A percentile compares a stretch with the other conserved stretches of the same genome.
phyloP scores from a whole-genome alignment of 768 basidiomycete genomes.

The Galerina sulciceps region DNA sequence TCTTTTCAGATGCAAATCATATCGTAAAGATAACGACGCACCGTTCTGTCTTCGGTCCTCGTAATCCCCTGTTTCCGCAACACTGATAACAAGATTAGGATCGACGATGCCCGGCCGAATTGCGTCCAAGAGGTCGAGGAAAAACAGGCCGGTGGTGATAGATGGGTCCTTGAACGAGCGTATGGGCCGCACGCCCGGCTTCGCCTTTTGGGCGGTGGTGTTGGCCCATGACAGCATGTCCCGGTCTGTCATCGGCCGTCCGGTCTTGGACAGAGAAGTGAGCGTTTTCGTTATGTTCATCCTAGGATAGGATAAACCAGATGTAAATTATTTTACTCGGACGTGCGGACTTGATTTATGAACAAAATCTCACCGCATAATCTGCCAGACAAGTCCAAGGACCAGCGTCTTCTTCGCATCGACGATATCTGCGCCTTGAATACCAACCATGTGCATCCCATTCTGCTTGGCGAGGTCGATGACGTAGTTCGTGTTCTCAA shows the following conservation, averaged over 20 bases:
- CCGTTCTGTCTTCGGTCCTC: slow-evolving; percentile 94
- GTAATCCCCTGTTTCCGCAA: slow-evolving; percentile 65
- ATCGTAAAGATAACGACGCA: slow-evolving; percentile 37
- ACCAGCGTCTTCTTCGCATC: slow-evolving; percentile 93
- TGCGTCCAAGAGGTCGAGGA: slow-evolving; percentile 90
- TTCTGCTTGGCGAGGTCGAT: slow-evolving; percentile 93
- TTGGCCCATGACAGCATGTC: slow-evolving; percentile 99
- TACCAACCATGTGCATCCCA: slow-evolving; percentile 94
- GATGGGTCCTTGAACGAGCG: slow-evolving; percentile 94
- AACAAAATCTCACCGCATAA: slow-evolving; percentile 76
- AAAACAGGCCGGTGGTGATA: slow-evolving; percentile 88
- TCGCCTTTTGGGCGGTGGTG: slow-evolving; percentile 76
- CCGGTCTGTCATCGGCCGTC: slow-evolving; percentile 85
- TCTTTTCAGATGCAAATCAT: slow-evolving; percentile 2
- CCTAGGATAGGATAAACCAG: slow-evolving; percentile 35
- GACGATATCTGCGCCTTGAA: slow-evolving; percentile 97
- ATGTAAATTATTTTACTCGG: not conserved
- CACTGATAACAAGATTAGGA: slow-evolving; percentile 73
- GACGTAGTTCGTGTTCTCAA: slow-evolving; percentile 97
- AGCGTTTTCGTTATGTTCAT: slow-evolving; percentile 93
- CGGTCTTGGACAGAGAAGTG: slow-evolving; percentile 71
- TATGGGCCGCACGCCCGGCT: slow-evolving; percentile 63
- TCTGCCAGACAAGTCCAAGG: slow-evolving; percentile 96
- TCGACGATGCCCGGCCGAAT: slow-evolving; percentile 96
- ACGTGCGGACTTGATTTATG: not conserved